These are phyloP conservation scores for Striga asiatica DNA, from an alignment of 257 asterid genomes.

Conservation along the genomic window DNA sequence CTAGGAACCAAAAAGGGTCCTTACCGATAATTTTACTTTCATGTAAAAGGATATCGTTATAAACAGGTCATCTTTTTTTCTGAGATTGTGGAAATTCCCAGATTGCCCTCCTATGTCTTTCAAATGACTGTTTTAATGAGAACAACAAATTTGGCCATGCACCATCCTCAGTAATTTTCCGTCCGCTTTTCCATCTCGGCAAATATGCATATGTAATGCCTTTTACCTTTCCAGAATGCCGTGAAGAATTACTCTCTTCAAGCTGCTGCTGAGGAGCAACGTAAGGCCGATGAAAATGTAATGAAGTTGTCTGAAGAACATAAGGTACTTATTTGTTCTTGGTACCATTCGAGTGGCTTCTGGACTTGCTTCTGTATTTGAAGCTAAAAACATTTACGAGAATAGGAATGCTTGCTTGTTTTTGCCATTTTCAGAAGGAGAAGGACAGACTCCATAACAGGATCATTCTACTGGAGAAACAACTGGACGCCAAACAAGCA, in stretches of 20 bases:
- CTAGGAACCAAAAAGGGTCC: neutral
- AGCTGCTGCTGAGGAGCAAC: conserved; percentile 61
- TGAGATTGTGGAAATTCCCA: too few relatives aligned
- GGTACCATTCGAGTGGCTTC: conserved; percentile 12
- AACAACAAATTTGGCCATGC: neutral
- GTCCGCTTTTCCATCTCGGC: conserved; percentile 8
- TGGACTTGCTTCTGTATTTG: conserved; percentile 11
- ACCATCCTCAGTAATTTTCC: conserved; percentile 1
- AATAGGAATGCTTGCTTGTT: conserved; percentile 11
- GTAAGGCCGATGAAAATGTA: conserved; percentile 49
- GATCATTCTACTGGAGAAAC: conserved; percentile 59
- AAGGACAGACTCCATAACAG: conserved; percentile 60
- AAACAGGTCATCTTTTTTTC: too few relatives aligned
- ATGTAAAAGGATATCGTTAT: too few relatives aligned
- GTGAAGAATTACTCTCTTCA: conserved; percentile 47
- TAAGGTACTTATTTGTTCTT: conserved; percentile 38
- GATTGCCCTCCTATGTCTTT: too few relatives aligned
- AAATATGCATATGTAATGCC: conserved; percentile 9
- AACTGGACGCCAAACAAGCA: conserved; percentile 67
- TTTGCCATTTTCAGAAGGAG: conserved; percentile 57
- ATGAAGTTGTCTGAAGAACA: conserved; percentile 78
- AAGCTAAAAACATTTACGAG: conserved; percentile 9
- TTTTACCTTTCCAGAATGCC: conserved; percentile 47
- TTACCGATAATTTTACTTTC: neutral
- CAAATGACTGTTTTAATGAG: neutral